A percentile compares a stretch with the other conserved stretches of the same genome.
These are phyloP conservation scores for Zymoseptoria crescenta DNA, from an alignment of 2,329 filamentous ascomycete species.

Conservation along the genomic window DNA sequence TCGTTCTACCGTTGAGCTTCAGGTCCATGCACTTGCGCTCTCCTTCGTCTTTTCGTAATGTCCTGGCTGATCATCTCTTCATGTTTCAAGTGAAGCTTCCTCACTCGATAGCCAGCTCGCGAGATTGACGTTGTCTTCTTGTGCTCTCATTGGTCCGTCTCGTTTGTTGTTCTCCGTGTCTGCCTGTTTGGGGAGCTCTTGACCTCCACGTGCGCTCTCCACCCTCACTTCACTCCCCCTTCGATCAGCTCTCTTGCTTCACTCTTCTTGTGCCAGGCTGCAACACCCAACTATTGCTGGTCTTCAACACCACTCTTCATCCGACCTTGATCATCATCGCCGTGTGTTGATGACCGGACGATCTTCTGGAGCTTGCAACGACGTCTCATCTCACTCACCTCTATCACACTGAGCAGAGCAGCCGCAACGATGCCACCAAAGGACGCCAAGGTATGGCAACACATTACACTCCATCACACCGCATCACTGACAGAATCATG, in stretches of 20 bases:
- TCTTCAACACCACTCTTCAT: too few relatives aligned
- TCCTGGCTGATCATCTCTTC: too few relatives aligned
- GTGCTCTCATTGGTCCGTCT: not conserved
- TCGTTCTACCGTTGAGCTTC: too few relatives aligned
- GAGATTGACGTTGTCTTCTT: not conserved
- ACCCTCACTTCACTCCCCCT: not conserved
- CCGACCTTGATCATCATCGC: too few relatives aligned
- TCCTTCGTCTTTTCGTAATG: too few relatives aligned
- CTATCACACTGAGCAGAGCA: too few relatives aligned
- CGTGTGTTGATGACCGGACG: not conserved
- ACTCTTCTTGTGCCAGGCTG: not conserved
- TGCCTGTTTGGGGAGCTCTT: too few relatives aligned
- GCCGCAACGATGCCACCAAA: slow-evolving; percentile 20
- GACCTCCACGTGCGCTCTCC: too few relatives aligned
- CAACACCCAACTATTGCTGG: not conserved
- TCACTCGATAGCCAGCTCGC: too few relatives aligned
- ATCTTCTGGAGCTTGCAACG: not conserved
- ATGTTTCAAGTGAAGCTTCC: not conserved
- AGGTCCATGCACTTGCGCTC: too few relatives aligned
- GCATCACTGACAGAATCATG: not conserved
- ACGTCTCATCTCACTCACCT: not conserved
- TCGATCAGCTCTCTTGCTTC: not conserved
- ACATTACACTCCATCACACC: not conserved
- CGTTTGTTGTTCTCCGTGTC: not conserved
- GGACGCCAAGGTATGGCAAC: slow-evolving; percentile 10